Percentiles rank a stretch among this genome's conserved stretches.
Conservation (phyloP, 306 rosid genomes). For the Senna tora region DNA sequence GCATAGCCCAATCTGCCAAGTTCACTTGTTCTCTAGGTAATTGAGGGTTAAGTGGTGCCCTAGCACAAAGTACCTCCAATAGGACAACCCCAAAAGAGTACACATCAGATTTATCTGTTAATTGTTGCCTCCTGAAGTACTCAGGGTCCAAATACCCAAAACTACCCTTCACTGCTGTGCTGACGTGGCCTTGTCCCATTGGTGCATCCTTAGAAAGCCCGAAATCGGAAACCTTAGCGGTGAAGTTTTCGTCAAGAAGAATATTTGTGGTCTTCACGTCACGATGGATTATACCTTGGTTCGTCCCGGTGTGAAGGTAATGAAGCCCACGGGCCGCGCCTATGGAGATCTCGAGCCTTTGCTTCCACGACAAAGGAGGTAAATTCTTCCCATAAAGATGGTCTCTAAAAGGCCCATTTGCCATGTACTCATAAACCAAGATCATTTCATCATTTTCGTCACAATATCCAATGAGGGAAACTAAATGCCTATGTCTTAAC, state of each 20-base stretch:
- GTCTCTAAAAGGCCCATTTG: constrained; percentile 60
- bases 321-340: constrained; percentile 67
- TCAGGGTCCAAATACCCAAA: constrained; percentile 74
- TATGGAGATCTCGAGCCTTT: constrained; percentile 58
- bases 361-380: constrained; percentile 58
- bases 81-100: constrained; percentile 69
- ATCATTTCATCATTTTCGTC: constrained; percentile 66
- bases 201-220: constrained; percentile 70
- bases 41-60: constrained; percentile 62
- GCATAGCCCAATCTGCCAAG: constrained; percentile 71
- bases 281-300: constrained; percentile 68
- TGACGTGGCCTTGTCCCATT: constrained; percentile 62
- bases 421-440: constrained; percentile 65
- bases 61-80: constrained; percentile 60
- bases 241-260: constrained; percentile 57
- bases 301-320: constrained; percentile 69
- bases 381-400: constrained; percentile 67
- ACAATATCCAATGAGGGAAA: constrained; percentile 65
- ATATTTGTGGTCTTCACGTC: constrained; percentile 68
- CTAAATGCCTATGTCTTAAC: constrained; percentile 65
- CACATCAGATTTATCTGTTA: constrained; percentile 67
- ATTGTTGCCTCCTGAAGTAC: constrained; percentile 66
- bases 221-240: constrained; percentile 67
- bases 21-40: constrained; percentile 66
- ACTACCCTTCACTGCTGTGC: constrained; percentile 71